These are phyloP conservation scores for Anthoceros angustus DNA, from an alignment of 225 moss, liverwort and hornwort genomes.

Conservation along the genomic window DNA sequence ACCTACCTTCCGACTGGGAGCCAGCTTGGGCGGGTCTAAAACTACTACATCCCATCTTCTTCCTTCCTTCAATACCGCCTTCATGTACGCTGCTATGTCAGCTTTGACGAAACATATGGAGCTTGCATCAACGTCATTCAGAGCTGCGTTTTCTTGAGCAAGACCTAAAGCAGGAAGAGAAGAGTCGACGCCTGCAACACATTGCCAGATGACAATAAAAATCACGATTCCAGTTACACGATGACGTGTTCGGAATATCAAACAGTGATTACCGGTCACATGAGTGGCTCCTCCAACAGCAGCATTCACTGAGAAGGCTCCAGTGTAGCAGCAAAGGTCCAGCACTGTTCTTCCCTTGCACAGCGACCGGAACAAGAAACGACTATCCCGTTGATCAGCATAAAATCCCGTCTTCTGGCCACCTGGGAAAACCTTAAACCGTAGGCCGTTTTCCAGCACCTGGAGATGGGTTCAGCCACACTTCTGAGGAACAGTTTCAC, in stretches of 20 bases:
- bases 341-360: slow-evolving; percentile 37
- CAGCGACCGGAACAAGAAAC: slow-evolving; percentile 48
- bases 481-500: too few species aligned
- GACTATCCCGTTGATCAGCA: slow-evolving; percentile 83
- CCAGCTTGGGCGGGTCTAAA: slow-evolving; percentile 84
- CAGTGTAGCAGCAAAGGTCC: slow-evolving; percentile 92
- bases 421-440: slow-evolving; percentile 38
- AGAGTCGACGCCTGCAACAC: slow-evolving; percentile 52
- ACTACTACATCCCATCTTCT: slow-evolving; percentile 64
- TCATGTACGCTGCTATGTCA: slow-evolving; percentile 57
- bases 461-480: slow-evolving; percentile 12
- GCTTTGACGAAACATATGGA: slow-evolving; percentile 49
- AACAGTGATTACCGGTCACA: slow-evolving; percentile 35
- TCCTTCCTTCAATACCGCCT: slow-evolving; percentile 33
- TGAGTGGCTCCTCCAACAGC: slow-evolving; percentile 71
- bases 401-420: slow-evolving; percentile 96
- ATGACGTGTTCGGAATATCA: background rate
- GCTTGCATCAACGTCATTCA: slow-evolving; percentile 46
- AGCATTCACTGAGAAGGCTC: slow-evolving; percentile 81
- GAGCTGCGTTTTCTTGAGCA: slow-evolving; percentile 36
- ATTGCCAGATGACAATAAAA: background rate
- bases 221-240: background rate
- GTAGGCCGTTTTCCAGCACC: slow-evolving; percentile 72
- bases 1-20: slow-evolving; percentile 65
- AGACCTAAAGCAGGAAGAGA: slow-evolving; percentile 66